Evolutionary conservation across 2,329 filamentous ascomycete genomes (phyloP).

Genomic region (Fusarium paranaense): DNA sequence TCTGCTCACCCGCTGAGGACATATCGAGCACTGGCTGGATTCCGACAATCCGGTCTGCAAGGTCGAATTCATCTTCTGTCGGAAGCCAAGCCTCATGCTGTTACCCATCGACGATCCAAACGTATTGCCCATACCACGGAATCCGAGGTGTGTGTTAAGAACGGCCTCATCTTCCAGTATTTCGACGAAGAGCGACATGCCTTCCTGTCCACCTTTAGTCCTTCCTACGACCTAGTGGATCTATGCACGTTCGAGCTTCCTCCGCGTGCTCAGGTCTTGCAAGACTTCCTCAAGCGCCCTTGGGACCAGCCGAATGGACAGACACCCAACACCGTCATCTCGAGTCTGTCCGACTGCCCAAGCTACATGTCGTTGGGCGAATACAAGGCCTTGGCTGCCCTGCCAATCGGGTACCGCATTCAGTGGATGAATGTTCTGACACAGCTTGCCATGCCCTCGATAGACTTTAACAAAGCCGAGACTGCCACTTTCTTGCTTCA

Average conservation of each 20-base stretch:
- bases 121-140: background rate
- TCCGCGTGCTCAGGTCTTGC: constrained; percentile 2
- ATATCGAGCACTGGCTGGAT: constrained; percentile 15
- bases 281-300: constrained; percentile 25
- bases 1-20: constrained; percentile 7
- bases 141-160: constrained; percentile 38
- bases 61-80: constrained; percentile 36
- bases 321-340: constrained; percentile 64
- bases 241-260: constrained; percentile 34
- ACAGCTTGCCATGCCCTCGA: constrained; percentile 33
- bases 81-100: constrained; percentile 27
- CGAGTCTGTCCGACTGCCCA: constrained; percentile 61
- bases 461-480: constrained; percentile 42
- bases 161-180: constrained; percentile 38
- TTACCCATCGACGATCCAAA: constrained; percentile 18
- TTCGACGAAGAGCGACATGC: background rate
- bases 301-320: constrained; percentile 7
- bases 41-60: background rate
- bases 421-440: constrained; percentile 39
- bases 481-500: constrained; percentile 36
- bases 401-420: constrained; percentile 29
- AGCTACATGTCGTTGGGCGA: constrained; percentile 62
- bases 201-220: background rate
- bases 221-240: background rate
- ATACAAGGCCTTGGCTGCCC: constrained; percentile 55